Evolutionary conservation across 148 eudicot species (phyloP).

Genomic region (Rheum nobile): DNA sequence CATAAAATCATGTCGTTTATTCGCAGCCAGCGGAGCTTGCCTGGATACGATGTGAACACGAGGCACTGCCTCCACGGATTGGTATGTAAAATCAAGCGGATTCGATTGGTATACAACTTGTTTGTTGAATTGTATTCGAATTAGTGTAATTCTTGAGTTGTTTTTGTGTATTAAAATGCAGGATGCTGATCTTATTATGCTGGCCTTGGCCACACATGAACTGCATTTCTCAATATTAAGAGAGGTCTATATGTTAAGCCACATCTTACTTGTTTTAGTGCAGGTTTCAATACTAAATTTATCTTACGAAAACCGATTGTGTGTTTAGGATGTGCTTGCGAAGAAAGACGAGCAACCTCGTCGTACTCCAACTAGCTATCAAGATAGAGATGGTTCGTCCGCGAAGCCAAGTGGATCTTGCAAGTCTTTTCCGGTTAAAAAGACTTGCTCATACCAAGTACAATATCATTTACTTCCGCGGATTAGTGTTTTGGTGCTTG

Average conservation of each 20-base stretch:
- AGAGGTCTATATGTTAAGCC: conserved; percentile 16
- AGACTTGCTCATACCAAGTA: conserved; percentile 19
- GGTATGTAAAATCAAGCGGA: conserved; percentile 20
- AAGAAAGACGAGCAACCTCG: neutral
- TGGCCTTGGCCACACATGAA: conserved; percentile 36
- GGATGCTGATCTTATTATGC: conserved; percentile 46
- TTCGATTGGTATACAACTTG: neutral
- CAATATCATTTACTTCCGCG: no score
- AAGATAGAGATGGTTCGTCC: neutral
- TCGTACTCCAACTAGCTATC: no score
- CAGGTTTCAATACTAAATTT: neutral
- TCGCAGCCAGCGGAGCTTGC: conserved; percentile 21
- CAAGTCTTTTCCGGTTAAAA: conserved; percentile 1
- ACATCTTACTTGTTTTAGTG: neutral
- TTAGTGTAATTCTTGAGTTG: neutral
- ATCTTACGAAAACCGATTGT: neutral
- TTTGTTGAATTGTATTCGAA: neutral
- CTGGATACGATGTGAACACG: conserved; percentile 27
- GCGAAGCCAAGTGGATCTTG: no score
- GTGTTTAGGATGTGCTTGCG: conserved; percentile 1
- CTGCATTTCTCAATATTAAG: conserved; percentile 35
- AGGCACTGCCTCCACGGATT: conserved; percentile 32
- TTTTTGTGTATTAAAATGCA: conserved; percentile 9
- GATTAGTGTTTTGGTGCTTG: neutral
- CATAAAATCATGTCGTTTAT: conserved; percentile 42